Conservation (phyloP, 116 monocot species). For the Zostera marina region DNA sequence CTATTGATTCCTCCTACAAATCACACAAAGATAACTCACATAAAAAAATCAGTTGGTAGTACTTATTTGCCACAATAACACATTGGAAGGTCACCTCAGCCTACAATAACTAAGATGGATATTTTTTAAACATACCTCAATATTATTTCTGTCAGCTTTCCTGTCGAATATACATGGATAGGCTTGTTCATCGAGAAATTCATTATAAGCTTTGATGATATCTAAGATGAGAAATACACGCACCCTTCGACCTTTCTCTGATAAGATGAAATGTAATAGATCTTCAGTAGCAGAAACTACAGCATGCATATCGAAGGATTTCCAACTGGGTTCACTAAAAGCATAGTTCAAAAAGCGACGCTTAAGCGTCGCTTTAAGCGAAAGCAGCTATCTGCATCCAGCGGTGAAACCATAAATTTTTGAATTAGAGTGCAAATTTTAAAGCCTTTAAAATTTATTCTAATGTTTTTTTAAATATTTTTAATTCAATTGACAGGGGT, state of each 20-base stretch:
- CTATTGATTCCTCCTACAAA: constrained; percentile 30
- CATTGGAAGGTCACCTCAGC: no score
- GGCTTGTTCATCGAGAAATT: constrained; percentile 40
- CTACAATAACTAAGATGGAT: no score
- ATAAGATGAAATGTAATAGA: constrained; percentile 69
- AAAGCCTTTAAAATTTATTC: no score
- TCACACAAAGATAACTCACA: constrained; percentile 1
- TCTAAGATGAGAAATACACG: constrained; percentile 76
- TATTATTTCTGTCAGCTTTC: constrained; percentile 8
- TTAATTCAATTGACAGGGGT: no score
- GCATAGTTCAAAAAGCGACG: no score
- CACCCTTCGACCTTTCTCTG: constrained; percentile 78
- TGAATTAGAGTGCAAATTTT: no score
- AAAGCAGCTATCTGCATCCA: constrained; percentile 68
- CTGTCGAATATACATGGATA: constrained; percentile 26
- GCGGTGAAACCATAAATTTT: background rate
- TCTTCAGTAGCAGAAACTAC: constrained; percentile 93
- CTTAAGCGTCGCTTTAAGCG: no score
- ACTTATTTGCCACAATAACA: no score
- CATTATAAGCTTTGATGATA: constrained; percentile 55
- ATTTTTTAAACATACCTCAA: constrained; percentile 29
- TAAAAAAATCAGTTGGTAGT: background rate
- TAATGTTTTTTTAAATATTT: no score
- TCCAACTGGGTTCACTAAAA: constrained; percentile 27
- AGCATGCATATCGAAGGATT: constrained; percentile 82